Evolutionary conservation across 805 yeast species (phyloP), one percentile per base, ranked within the genome.

Genomic region (Saccharomycopsis vini): DNA sequence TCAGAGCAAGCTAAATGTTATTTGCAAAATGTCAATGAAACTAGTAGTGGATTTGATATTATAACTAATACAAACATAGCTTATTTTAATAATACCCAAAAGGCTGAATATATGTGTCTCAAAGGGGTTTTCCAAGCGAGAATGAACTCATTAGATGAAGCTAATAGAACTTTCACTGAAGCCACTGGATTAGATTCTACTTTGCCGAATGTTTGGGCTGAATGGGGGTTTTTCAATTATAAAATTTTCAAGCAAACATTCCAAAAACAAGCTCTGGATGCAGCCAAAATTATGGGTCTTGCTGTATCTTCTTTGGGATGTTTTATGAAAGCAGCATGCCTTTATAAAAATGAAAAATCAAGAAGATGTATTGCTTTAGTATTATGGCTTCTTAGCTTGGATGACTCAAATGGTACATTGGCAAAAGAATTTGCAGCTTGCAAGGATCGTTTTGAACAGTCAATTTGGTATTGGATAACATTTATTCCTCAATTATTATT

Each of bases 381-480:
- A 39, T 68, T 92, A 43, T 92, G 98, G 98, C 72, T 92, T 49
- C 78, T 92, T 42, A 81, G 95, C 50, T 68, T 90, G 62, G 97
- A 92, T 61, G 96, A 92, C 59, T 68, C 81, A 1, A 69, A 77
- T 3, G 94, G 92, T 1, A 74, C 88, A 0, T 68, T 92, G 37
- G 75, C 92, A 0, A 79, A 78, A 49, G 95, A 97, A 0, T 89
- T 90, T 62, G 95, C 86, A 43, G 78, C 83, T 40, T 92, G 85
- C 61, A 76, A 89, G 49, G 97, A 97, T 18, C n/a, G n/a, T n/a
- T n/a, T n/a, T 2, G 99, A 94, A 51, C 88, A 87, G 36, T 97
- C 98, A 4, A 95, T 90, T 2, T 92, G 99, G 99, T 90, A 90
- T 61, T 92, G 97, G 97, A 87, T 90, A 35, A 86, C 97, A 0